Conservation (phyloP, 2,329 filamentous ascomycete species). For the Aureobasidium sp. region DNA sequence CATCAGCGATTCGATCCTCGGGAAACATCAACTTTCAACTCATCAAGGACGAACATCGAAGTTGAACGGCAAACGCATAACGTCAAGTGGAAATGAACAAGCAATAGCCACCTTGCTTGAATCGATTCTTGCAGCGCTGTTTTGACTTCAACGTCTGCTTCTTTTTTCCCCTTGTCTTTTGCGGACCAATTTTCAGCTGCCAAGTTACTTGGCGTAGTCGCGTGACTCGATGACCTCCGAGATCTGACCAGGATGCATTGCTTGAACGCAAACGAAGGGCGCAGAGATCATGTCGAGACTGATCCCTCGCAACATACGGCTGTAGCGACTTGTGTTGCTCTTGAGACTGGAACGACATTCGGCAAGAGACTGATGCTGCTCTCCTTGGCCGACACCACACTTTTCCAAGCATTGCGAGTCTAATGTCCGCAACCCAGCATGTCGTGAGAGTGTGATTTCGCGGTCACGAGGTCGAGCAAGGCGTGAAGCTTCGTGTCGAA, state of each 20-base stretch:
- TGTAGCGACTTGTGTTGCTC: background rate
- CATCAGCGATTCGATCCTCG: background rate
- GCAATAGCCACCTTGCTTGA: background rate
- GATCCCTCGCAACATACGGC: background rate
- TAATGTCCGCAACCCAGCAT: background rate
- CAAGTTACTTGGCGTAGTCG: constrained; percentile 1
- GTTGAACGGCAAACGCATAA: background rate
- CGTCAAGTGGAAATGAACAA: background rate
- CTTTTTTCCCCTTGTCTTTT: background rate
- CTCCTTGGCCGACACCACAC: background rate
- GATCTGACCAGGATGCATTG: background rate
- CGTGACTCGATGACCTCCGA: background rate
- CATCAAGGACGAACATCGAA: background rate
- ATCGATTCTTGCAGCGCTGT: background rate
- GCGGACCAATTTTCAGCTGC: constrained; percentile 1
- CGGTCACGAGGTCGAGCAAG: background rate
- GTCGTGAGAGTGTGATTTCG: background rate
- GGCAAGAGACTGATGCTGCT: background rate
- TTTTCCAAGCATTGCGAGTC: background rate
- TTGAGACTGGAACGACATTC: background rate
- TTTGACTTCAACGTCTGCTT: background rate
- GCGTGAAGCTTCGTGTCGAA: background rate
- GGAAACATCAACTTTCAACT: background rate
- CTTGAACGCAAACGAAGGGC: background rate
- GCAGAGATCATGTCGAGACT: background rate